These are phyloP conservation scores for Cardamine occulta DNA, from an alignment of 345 rosid species.

Conservation along the genomic window DNA sequence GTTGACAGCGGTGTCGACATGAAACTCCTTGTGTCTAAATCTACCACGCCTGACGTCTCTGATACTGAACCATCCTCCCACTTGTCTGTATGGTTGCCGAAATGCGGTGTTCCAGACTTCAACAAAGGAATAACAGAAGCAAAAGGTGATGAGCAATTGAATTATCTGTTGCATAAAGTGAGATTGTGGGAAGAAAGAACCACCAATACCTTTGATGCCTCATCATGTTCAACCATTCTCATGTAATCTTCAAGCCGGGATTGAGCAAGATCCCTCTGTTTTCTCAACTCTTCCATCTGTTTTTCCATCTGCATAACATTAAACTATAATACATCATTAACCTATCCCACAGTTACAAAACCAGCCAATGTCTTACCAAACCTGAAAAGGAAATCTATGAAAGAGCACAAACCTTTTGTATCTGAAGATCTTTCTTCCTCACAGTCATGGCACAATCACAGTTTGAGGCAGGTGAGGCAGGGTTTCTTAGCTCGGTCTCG, in stretches of 20 bases:
- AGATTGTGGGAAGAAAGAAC: neutral
- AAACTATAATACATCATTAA: neutral
- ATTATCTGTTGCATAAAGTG: neutral
- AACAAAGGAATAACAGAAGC: slow-evolving; percentile 20
- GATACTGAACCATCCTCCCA: slow-evolving; percentile 83
- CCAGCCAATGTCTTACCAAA: slow-evolving; percentile 1
- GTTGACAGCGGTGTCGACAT: slow-evolving; percentile 49
- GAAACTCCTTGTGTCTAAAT: slow-evolving; percentile 52
- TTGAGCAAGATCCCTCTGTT: slow-evolving; percentile 84
- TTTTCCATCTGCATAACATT: slow-evolving; percentile 76
- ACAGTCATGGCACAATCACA: slow-evolving; percentile 65
- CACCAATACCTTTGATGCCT: slow-evolving; percentile 52
- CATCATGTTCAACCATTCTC: slow-evolving; percentile 59
- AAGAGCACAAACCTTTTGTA: slow-evolving; percentile 68
- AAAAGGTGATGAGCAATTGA: neutral
- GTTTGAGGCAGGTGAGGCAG: slow-evolving; percentile 61
- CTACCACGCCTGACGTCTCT: slow-evolving; percentile 57
- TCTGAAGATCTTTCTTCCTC: slow-evolving; percentile 85
- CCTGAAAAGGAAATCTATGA: neutral
- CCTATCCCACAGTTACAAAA: slow-evolving; percentile 12
- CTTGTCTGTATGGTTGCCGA: slow-evolving; percentile 43
- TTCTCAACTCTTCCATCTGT: slow-evolving; percentile 69
- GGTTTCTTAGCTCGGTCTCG: slow-evolving; percentile 83
- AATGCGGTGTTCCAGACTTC: slow-evolving; percentile 44
- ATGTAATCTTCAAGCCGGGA: slow-evolving; percentile 82